Base-by-base conservation (phyloP, 2,329 filamentous ascomycete genomes). In the Penicillium verrucosum region DNA sequence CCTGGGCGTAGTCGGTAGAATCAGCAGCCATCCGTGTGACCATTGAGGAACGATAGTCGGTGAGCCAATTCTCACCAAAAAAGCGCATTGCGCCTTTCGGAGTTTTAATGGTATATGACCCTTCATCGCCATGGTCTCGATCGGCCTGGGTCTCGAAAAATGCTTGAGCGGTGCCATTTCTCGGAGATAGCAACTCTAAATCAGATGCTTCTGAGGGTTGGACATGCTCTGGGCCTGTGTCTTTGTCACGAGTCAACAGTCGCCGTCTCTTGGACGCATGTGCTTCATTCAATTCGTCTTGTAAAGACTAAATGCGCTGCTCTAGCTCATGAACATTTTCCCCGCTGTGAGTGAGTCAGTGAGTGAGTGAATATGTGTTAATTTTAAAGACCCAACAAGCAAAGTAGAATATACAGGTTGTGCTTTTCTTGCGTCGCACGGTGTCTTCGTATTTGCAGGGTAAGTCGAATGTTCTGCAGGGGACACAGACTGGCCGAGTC, bases 41-140 rank as follows among this genome's bases (percentile, higher is more conserved):
- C 29, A 18, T 43, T 29, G 18, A 23, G 43, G 29, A 27, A 36
- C 10, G 11, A 34, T 30, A 18, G 2, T 4, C 27, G 5, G 27
- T 14, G 18, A 32, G 25, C 37, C 5, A 37, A 34, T 46, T 51
- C 54, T 27, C 18, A 66, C 61, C 64, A 45, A 58, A 65, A 44
- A 60, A 65, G 14, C 64, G 61, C 56, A 62, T 64, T 34, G 42
- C 59, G 25, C 59, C 57, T 42, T 58, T 57, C 30, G 56, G 54
- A 10, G 54, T 53, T 34, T 57, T 49, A 11, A 65, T 42, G 6
- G 59, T 49, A 29, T 60, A 62, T 18, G 62, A 60, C 32, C 53
- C 51, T 41, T 56, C 47, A 11, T 51, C 52, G 16, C 37, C 36
- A 11, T 51, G 50, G 16, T 34, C 36, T 55, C 53, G 40, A 41